Conservation (phyloP, 305 asterid genomes). For the Fraxinus baroniana region DNA sequence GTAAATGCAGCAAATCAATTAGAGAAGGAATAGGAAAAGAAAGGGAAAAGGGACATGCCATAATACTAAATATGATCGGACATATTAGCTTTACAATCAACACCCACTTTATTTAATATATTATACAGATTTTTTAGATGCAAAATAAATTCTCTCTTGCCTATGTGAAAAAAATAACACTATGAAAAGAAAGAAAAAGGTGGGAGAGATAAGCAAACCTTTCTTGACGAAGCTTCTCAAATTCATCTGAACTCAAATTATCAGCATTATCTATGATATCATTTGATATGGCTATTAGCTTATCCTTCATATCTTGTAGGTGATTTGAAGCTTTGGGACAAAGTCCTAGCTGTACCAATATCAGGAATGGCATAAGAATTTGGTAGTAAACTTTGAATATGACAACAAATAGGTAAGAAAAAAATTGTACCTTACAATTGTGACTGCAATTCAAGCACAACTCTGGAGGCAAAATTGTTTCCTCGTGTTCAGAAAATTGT, state of each 20-base stretch:
- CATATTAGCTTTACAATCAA: constrained; percentile 20
- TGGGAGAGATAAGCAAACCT: constrained; percentile 51
- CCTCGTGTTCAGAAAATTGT: constrained; percentile 29
- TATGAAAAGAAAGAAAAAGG: constrained; percentile 8
- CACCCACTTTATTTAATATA: background rate
- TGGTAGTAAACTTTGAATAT: constrained; percentile 19
- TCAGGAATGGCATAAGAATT: constrained; percentile 28
- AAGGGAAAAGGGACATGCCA: background rate
- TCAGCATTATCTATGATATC: constrained; percentile 81
- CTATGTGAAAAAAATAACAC: constrained; percentile 16
- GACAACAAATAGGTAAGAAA: constrained; percentile 16
- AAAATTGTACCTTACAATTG: constrained; percentile 60
- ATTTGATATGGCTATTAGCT: constrained; percentile 72
- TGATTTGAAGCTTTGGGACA: constrained; percentile 83
- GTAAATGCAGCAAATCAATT: constrained; percentile 14
- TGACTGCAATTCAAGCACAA: constrained; percentile 73
- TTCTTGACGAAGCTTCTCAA: constrained; percentile 77
- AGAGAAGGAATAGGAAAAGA: constrained; percentile 12
- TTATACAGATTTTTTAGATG: background rate
- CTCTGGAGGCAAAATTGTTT: constrained; percentile 64
- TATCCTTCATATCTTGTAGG: constrained; percentile 81
- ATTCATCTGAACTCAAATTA: constrained; percentile 64
- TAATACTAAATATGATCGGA: constrained; percentile 17
- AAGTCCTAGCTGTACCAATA: constrained; percentile 69
- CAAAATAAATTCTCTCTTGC: background rate